phyloP scores from a whole-genome alignment of 1,284 basidiomycete species.

The Ceratobasidium sp. region DNA sequence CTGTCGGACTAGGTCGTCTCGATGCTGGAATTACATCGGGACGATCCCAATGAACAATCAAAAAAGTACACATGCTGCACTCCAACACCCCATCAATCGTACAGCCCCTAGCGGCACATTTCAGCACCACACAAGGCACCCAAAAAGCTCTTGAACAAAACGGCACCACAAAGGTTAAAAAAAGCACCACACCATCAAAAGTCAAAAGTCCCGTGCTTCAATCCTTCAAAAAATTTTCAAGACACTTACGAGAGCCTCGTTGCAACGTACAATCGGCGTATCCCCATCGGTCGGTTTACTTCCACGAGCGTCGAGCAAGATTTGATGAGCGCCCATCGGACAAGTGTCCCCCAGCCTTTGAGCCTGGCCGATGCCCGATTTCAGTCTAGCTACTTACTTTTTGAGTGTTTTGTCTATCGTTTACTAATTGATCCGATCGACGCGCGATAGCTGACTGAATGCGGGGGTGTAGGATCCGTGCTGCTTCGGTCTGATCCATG shows the following conservation, averaged over 20 bases:
- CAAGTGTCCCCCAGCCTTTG: not conserved
- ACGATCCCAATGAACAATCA: not conserved
- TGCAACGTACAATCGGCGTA: not conserved
- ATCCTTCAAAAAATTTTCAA: not conserved
- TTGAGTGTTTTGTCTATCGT: conserved; percentile 12
- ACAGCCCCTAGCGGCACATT: too few species aligned
- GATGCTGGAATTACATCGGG: not conserved
- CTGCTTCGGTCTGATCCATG: conserved; percentile 17
- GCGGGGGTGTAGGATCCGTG: not conserved
- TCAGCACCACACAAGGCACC: not conserved
- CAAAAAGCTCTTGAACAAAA: not conserved
- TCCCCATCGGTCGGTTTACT: not conserved
- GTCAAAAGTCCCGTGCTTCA: not conserved
- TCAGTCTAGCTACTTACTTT: not conserved
- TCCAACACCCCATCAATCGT: not conserved
- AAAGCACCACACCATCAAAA: conserved; percentile 9
- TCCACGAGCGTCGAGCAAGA: too few species aligned
- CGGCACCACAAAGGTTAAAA: too few species aligned
- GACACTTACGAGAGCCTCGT: conserved; percentile 19
- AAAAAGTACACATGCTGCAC: not conserved
- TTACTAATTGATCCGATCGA: conserved; percentile 19
- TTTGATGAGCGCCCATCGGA: conserved; percentile 4
- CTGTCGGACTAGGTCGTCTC: not conserved
- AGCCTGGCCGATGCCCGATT: not conserved
- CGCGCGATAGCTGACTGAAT: not conserved